Evolutionary conservation across 805 yeast species (phyloP), one percentile per base, ranked within the genome.

Genomic region (Candida takata): DNA sequence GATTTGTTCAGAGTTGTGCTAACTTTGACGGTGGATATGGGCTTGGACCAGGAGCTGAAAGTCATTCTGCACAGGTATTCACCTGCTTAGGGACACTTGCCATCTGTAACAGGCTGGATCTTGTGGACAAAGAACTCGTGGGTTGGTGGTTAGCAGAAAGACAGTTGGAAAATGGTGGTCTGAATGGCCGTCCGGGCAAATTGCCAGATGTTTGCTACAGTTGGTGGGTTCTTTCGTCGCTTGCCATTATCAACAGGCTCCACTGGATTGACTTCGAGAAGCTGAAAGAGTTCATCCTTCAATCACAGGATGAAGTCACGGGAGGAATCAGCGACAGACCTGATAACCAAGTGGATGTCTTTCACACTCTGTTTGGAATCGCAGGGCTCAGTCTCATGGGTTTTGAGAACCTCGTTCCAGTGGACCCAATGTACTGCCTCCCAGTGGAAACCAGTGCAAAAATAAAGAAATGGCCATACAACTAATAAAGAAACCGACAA

Each of bases 1-100:
- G 62, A 1, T 90, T 77, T 59, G 72, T 90, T 2, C 46, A 70
- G 34, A 52, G 54, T 25, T 92, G 98, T 58, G 79, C 72, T 43
- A 92, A 92, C 57, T 90, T 86, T 54, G 98, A 92, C 55, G 99
- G 98, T 4, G 95, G 95, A 0, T 92, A 83, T 65, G 98, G 98
- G 0, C 65, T 84, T 60, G 76, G 77, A 8, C 97, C 98, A 0
- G 96, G 95, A 1, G 90, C 95, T 0, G 99, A 92, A 57, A 78
- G 90, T 31, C 99, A 92, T 58, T 80, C 95, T 2, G 97, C 96
- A 0, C 95, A 84, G 57, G 83, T 79, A 0, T 87, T 86, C 49
- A 84, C 94, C 0, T 87, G 95, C 43, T 55, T 92, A 1, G 97
- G 82, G 1, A 70, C 94, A 0, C 63, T 92, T 31, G 83, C 87